These are phyloP conservation scores for Pilobolus umbonatus DNA, from an alignment of 192 early-diverging fungal genomes.

Conservation along the genomic window DNA sequence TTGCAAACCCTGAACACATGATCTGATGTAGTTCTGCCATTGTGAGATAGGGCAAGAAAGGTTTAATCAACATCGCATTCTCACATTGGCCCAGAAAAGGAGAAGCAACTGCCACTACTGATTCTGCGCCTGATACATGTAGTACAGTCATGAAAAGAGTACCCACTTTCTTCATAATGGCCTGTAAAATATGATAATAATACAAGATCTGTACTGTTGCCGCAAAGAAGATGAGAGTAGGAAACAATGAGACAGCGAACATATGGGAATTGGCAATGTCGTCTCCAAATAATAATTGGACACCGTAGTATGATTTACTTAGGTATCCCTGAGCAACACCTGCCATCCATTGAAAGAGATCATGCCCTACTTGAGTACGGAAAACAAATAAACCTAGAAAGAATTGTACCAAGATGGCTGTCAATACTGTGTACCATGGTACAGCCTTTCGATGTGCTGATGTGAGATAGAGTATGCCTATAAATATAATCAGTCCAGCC, in stretches of 20 bases:
- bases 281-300: slow-evolving; percentile 65
- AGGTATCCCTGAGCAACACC: slow-evolving; percentile 55
- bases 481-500: slow-evolving; percentile 61
- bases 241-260: slow-evolving; percentile 72
- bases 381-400: slow-evolving; percentile 76
- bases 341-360: slow-evolving; percentile 70
- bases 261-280: slow-evolving; percentile 34
- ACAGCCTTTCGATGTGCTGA: slow-evolving; percentile 64
- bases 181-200: slow-evolving; percentile 81
- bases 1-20: slow-evolving; percentile 89
- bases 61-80: slow-evolving; percentile 74
- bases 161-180: slow-evolving; percentile 65
- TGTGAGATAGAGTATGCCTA: slow-evolving; percentile 37
- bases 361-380: slow-evolving; percentile 61
- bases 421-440: slow-evolving; percentile 68
- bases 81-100: slow-evolving; percentile 85
- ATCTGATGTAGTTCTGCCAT: slow-evolving; percentile 80
- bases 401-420: slow-evolving; percentile 71
- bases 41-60: slow-evolving; percentile 81
- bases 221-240: slow-evolving; percentile 86
- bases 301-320: slow-evolving; percentile 61
- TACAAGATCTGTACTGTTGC: slow-evolving; percentile 79
- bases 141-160: slow-evolving; percentile 60
- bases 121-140: slow-evolving; percentile 76
- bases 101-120: slow-evolving; percentile 78